Base-by-base conservation (phyloP, 2,329 filamentous ascomycete genomes). In the Arthrobotrys conoides region DNA sequence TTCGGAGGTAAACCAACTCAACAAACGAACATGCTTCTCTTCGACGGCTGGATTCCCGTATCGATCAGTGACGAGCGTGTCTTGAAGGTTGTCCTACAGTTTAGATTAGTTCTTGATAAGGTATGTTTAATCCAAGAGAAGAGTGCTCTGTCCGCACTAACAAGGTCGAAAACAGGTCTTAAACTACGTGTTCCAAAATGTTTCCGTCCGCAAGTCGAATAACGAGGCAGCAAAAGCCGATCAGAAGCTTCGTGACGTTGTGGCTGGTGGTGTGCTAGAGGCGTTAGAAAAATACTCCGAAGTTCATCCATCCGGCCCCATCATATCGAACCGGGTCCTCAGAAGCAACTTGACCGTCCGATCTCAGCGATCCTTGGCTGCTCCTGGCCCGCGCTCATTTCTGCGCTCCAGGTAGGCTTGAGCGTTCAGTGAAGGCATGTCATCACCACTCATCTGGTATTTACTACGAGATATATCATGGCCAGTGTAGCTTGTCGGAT, bases 41-140 rank as follows among this genome's bases (percentile, higher is more conserved):
- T 82, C 33, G 82, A 82, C 49, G 70, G 75, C 51, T 82, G 82
- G 82, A 67, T 82, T 12, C 82, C 82, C 4, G 73, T 77, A 22
- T 77, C 73, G 5, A 64, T 77, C 5, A 71, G 49, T 22, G 73
- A 77, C 33, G 73, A 77, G 5, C 59, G 73, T 22, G 61, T 68
- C 20, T 61, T 77, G 44, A 77, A 63, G n/a, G 73, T 77, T 1
- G 53, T 77, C 6, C 30, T 77, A 5, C 73, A 77, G 24, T 77
- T 77, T 53, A 59, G 73, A 46, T 55, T 77, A 10, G 67, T 77
- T 20, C 61, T 77, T 38, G 73, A 77, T 14, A 77, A 77, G 73
- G 73, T 77, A 65, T 36, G 67, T 61, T 14, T 30, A 16, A 8
- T 22, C 8, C 38, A n/a, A 1, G 2, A 41, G 8, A n/a, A 30